These are phyloP conservation scores for Hypoxylon sp. DNA, from an alignment of 2,329 filamentous ascomycete genomes.

Conservation along the genomic window DNA sequence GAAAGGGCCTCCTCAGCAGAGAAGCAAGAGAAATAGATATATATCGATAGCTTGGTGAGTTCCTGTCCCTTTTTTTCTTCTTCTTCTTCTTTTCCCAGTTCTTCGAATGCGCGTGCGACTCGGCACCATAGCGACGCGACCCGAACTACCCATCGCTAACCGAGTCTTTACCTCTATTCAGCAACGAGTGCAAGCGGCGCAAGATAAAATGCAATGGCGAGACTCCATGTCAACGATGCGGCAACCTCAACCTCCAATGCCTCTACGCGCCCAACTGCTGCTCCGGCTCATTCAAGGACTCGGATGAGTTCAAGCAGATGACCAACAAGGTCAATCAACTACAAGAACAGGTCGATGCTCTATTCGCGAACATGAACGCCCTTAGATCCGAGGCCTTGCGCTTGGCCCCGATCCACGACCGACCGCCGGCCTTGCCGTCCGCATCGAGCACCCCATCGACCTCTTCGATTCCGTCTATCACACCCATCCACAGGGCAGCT, in stretches of 20 bases:
- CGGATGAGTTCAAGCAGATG: conserved; percentile 90
- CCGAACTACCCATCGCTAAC: conserved; percentile 5
- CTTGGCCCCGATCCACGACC: conserved; percentile 62
- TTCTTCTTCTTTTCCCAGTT: background rate
- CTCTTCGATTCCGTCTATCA: conserved; percentile 60
- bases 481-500: conserved; percentile 60
- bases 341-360: conserved; percentile 85
- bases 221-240: conserved; percentile 76
- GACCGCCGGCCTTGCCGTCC: conserved; percentile 56
- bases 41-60: conserved; percentile 74
- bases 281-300: conserved; percentile 88
- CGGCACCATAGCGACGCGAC: conserved; percentile 16
- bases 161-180: conserved; percentile 51
- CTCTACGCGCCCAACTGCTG: conserved; percentile 77
- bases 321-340: conserved; percentile 79
- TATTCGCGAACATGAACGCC: conserved; percentile 79
- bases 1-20: conserved; percentile 56
- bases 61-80: conserved; percentile 10
- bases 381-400: conserved; percentile 71
- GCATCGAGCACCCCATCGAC: conserved; percentile 60
- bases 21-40: conserved; percentile 74
- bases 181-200: conserved; percentile 81
- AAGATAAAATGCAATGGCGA: conserved; percentile 84
- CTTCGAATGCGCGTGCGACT: conserved; percentile 12
- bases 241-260: conserved; percentile 76